Conservation (phyloP, 306 rosid genomes). For the Lagenaria siceraria region DNA sequence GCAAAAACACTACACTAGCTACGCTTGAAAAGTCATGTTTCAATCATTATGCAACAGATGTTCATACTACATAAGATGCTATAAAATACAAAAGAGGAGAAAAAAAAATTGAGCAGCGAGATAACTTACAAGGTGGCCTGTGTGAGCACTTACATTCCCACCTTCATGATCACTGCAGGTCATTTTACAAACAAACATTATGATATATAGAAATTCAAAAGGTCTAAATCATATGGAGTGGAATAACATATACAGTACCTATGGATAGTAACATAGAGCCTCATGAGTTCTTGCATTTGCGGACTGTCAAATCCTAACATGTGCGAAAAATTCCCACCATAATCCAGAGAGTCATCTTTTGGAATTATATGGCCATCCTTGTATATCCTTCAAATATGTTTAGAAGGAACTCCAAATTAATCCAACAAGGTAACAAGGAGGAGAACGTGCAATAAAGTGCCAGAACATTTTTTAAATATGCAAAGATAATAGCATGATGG, state of each 20-base stretch:
- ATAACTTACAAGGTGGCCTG: slow-evolving; percentile 76
- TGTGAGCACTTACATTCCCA: slow-evolving; percentile 96
- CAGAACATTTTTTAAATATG: not conserved
- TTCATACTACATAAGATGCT: not conserved
- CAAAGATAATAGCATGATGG: not conserved
- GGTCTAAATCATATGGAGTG: not conserved
- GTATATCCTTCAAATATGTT: slow-evolving; percentile 46
- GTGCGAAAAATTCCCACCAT: slow-evolving; percentile 88
- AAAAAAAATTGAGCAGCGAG: slow-evolving; percentile 1
- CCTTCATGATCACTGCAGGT: slow-evolving; percentile 96
- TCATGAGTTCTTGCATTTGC: slow-evolving; percentile 81
- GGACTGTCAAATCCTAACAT: slow-evolving; percentile 89
- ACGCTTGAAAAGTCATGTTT: not conserved
- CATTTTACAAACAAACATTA: slow-evolving; percentile 19
- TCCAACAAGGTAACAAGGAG: slow-evolving; percentile 2
- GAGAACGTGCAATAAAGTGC: not conserved
- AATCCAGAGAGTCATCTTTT: slow-evolving; percentile 71
- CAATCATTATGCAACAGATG: not conserved
- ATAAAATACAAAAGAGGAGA: not conserved
- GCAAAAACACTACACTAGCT: not conserved
- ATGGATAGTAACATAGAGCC: slow-evolving; percentile 93
- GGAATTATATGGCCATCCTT: slow-evolving; percentile 71
- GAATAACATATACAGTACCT: slow-evolving; percentile 40
- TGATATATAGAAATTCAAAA: not conserved
- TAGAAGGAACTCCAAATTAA: slow-evolving; percentile 17